Base-by-base conservation (phyloP, 331 rosid genomes). In the Acacia pycnantha region DNA sequence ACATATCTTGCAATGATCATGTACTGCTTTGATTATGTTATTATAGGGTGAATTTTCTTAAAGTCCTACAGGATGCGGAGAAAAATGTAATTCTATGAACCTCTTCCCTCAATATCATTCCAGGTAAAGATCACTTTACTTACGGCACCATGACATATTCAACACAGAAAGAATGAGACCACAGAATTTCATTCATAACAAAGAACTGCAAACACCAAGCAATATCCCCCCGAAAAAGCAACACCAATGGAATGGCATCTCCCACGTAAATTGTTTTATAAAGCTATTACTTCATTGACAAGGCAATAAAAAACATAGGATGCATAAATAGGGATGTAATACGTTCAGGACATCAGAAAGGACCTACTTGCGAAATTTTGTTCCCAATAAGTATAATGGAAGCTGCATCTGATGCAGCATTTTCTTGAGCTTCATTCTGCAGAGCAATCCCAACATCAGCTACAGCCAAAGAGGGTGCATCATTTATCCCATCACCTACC, bases 401-500 rank as follows among this genome's bases (percentile, higher is more conserved):
- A 11, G 99, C 97, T 5, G 99, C 98, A 79, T 96, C 94, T 24
- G 99, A 93, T 76, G 98, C 98, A 14, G 99, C 99, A 82, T 92
- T 96, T 68, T 96, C 99, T 84, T 90, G 98, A 66, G 91, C 91
- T 82, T 92, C 98, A 78, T 89, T 89, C 87, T 89, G 97, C 81
- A 96, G 83, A 79, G 98, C 99, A 65, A 96, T 94, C 82, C 99
- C 99, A 53, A 96, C 99, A 79, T 96, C 97, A 24, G 99, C 97
- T 54, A 90, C 90, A 73, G 97, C 98, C 90, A 96, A 89, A 76
- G 98, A 94, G 61, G 99, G 99, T 76, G 99, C 99, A 80, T 96
- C 99, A 81, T 96, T 96, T 85, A 96, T 96, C 77, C 99, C 98
- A 87, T 93, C 99, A 56, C 99, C 99, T 56, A 96, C 97, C 99